Evolutionary conservation across 2,329 filamentous ascomycete species (phyloP).

Genomic region (Sphaceloma murrayae): DNA sequence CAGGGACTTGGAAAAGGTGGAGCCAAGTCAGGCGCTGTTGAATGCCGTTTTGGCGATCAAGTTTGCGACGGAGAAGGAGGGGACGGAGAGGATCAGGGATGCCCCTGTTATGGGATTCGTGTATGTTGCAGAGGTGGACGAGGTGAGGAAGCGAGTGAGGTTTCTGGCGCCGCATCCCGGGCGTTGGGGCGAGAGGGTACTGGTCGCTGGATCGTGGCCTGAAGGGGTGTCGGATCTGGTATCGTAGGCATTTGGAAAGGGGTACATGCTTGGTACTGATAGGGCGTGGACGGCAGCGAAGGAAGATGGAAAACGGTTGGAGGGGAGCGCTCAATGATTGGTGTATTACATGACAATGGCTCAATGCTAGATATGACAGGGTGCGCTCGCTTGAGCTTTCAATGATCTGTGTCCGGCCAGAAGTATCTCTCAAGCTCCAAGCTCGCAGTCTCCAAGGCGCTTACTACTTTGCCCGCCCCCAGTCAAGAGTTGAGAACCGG

Average conservation of each 20-base stretch:
- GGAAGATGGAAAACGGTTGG: not conserved
- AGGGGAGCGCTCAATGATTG: not conserved
- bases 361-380: constrained; percentile 12
- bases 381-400: not conserved
- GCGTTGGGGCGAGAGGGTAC: constrained; percentile 64
- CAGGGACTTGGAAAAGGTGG: constrained; percentile 40
- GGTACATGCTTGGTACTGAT: not conserved
- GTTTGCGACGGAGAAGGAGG: constrained; percentile 55
- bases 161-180: constrained; percentile 78
- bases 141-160: constrained; percentile 68
- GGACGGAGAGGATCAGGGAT: constrained; percentile 63
- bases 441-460: no score
- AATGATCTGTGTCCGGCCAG: not conserved
- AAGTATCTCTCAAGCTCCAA: no score
- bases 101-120: constrained; percentile 85
- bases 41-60: constrained; percentile 81
- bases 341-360: constrained; percentile 13
- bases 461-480: no score
- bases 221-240: constrained; percentile 73
- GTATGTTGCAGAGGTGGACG: constrained; percentile 86
- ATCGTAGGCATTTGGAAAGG: constrained; percentile 32
- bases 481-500: constrained; percentile 13
- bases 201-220: constrained; percentile 80
- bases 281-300: not conserved
- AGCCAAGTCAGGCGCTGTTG: constrained; percentile 58